Evolutionary conservation across 306 rosid species (phyloP).

Genomic region (Lotus japonicus): DNA sequence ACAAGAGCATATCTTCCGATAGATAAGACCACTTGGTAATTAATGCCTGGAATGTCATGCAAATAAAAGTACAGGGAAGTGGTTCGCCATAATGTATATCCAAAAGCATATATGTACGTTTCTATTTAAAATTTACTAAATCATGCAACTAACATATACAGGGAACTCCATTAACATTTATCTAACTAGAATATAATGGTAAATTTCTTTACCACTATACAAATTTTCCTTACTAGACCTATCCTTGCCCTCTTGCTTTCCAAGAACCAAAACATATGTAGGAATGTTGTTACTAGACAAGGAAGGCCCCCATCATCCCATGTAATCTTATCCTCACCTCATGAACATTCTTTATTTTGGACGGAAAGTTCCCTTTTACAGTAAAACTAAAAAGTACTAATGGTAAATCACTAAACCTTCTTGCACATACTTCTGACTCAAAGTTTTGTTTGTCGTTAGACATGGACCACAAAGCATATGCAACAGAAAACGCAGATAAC

Average conservation of each 20-base stretch:
- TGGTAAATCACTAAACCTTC: background rate
- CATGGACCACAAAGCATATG: constrained; percentile 2
- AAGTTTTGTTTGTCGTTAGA: background rate
- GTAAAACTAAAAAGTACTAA: background rate
- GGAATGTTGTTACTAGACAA: background rate
- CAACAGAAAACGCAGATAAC: background rate
- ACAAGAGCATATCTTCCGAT: background rate
- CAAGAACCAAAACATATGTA: background rate
- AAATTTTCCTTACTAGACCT: background rate
- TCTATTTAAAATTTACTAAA: background rate
- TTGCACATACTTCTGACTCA: background rate
- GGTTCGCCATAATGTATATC: background rate
- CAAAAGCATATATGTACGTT: background rate
- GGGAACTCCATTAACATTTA: background rate
- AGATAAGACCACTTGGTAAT: background rate
- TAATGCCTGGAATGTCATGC: background rate
- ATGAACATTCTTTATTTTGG: too few species aligned
- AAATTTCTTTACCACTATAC: background rate
- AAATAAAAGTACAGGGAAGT: background rate
- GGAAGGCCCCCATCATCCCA: background rate
- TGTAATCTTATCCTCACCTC: too few species aligned
- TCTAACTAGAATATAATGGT: background rate
- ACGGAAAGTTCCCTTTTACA: background rate
- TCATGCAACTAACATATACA: background rate
- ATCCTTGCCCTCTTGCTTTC: background rate